phyloP scores from a whole-genome alignment of 495 filamentous ascomycete genomes.

The Antarctomyces pellizariae region DNA sequence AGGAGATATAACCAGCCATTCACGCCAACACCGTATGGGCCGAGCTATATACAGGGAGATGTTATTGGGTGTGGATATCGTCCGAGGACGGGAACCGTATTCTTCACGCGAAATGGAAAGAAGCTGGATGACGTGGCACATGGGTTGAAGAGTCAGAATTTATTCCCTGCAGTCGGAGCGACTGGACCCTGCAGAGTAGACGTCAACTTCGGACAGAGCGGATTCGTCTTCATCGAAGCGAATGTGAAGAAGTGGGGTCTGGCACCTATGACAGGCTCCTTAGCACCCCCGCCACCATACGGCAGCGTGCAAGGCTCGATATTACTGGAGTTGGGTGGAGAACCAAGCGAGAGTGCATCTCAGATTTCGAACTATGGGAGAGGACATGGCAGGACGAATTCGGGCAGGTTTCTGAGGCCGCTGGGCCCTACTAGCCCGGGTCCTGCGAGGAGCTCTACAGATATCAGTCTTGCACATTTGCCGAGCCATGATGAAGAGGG shows the following conservation, averaged over 20 bases:
- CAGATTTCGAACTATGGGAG: conserved; percentile 25
- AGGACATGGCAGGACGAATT: conserved; percentile 28
- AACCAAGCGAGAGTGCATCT: conserved; percentile 32
- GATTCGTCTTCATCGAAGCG: conserved; percentile 96
- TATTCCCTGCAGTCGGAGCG: conserved; percentile 87
- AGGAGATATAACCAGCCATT: conserved; percentile 89
- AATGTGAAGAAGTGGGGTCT: conserved; percentile 99
- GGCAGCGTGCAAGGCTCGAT: conserved; percentile 92
- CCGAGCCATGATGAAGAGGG: too few relatives aligned
- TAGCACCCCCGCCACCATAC: conserved; percentile 89
- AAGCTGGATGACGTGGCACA: conserved; percentile 89
- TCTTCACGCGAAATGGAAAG: conserved; percentile 96
- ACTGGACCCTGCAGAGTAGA: conserved; percentile 82
- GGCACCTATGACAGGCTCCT: conserved; percentile 82
- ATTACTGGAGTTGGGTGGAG: conserved; percentile 63
- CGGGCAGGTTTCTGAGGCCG: conserved; percentile 34
- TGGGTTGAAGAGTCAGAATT: conserved; percentile 79
- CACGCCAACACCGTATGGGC: conserved; percentile 50
- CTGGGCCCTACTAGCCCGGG: conserved; percentile 65
- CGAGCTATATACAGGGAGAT: conserved; percentile 69
- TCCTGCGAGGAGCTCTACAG: conserved; percentile 76
- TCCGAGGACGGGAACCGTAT: conserved; percentile 79
- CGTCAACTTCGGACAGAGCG: conserved; percentile 93
- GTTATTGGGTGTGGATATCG: conserved; percentile 93
- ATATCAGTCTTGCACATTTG: conserved; percentile 75